Base-by-base conservation (phyloP, 2,329 filamentous ascomycete species). In the Xylariaceae sp. region DNA sequence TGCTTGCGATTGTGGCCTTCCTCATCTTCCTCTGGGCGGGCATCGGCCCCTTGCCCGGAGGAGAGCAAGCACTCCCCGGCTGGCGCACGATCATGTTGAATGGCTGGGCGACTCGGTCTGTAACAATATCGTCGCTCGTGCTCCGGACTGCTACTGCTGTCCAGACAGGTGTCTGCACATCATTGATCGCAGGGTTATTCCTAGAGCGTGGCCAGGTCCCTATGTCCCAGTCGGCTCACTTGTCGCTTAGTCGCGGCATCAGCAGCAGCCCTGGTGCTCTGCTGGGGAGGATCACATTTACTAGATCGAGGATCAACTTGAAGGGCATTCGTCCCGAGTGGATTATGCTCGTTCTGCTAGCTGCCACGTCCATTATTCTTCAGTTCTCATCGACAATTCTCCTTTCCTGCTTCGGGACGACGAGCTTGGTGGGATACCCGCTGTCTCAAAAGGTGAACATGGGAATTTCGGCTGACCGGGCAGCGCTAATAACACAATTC, bases 341-440 rank as follows among this genome's bases (percentile, higher is more conserved):
- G 23, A 3, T 48, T 8, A 9, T 53, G 18, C 39, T 53, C 15
- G 20, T 50, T 16, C 40, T 41, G 8, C 33, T 55, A 13, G 45
- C 33, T 3, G 3, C 29, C 5, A 46, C 46, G 3, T n/a, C 46
- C 0, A 3, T 55, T 4, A 39, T 13, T 0, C 10, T 50, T 13
- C 52, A 55, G 20, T 55, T 55, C 15, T 55, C 52, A 2, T 50
- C 52, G 6, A 55, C 52, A 10, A 50, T 55, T 9, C 35, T 55
- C 2, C n/a, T 55, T 41, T 45, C 52, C 23, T 33, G 33, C 29
- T 45, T 55, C 9, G 41, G 43, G 8, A 50, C 21, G 2, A 36
- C 40, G 9, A 13, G 15, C 18, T 16, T 55, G 1, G 33, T 55
- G 11, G 16, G 8, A 13, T 2, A 47, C 27, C 33, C 36, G 7